Conservation (phyloP, 345 rosid species). For the Corchorus capsularis region DNA sequence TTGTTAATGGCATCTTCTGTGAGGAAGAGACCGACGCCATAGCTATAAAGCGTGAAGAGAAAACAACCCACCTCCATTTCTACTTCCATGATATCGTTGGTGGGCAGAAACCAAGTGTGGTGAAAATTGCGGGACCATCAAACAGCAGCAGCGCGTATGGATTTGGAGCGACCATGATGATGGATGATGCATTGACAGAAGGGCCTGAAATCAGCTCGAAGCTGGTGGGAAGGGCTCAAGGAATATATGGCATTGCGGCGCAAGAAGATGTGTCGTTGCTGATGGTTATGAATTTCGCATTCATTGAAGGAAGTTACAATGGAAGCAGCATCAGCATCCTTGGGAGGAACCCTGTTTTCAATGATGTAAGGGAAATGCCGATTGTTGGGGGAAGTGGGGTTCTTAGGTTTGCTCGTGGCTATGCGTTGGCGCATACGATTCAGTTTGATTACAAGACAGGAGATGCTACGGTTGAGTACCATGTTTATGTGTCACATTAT, state of each 20-base stretch:
- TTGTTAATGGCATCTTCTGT: slow-evolving; percentile 29
- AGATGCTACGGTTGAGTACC: slow-evolving; percentile 45
- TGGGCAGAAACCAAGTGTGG: slow-evolving; percentile 27
- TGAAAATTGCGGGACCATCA: slow-evolving; percentile 28
- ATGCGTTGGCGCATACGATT: slow-evolving; percentile 38
- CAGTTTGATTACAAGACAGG: slow-evolving; percentile 30
- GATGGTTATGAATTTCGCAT: slow-evolving; percentile 41
- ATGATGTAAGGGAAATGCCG: slow-evolving; percentile 45
- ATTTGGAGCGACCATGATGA: slow-evolving; percentile 30
- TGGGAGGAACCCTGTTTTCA: slow-evolving; percentile 30
- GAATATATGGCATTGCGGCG: slow-evolving; percentile 33
- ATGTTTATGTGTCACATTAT: slow-evolving; percentile 38
- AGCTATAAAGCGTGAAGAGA: slow-evolving; percentile 26
- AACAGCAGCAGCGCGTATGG: background rate
- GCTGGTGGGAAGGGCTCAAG: slow-evolving; percentile 43
- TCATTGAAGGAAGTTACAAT: slow-evolving; percentile 37
- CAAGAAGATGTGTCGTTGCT: slow-evolving; percentile 29
- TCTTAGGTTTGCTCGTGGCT: slow-evolving; percentile 42
- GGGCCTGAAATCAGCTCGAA: slow-evolving; percentile 36
- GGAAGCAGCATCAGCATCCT: slow-evolving; percentile 44
- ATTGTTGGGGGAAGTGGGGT: slow-evolving; percentile 49
- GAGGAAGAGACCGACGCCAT: slow-evolving; percentile 34
- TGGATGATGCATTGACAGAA: slow-evolving; percentile 37
- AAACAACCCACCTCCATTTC: slow-evolving; percentile 34
- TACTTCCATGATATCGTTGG: slow-evolving; percentile 34